phyloP scores from a whole-genome alignment of 768 basidiomycete genomes.

The Lentinula sp. region DNA sequence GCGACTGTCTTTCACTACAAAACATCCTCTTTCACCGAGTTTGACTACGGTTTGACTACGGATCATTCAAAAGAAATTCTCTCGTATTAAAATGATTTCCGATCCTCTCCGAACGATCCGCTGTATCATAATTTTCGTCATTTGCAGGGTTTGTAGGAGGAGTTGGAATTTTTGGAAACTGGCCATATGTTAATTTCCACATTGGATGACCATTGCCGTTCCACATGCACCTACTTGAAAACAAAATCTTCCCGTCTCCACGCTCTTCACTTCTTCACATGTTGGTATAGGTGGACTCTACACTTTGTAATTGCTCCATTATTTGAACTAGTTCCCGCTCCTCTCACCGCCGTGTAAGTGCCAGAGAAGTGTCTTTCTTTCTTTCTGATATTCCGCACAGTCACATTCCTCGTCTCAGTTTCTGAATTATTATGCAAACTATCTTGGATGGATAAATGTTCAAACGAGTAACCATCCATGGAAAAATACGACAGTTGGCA shows the following conservation, averaged over 20 bases:
- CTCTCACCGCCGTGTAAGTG: neutral
- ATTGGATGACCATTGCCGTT: neutral
- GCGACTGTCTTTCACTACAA: no score
- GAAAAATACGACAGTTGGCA: neutral
- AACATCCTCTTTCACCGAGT: neutral
- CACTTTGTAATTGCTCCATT: neutral
- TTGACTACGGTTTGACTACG: neutral
- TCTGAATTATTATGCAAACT: neutral
- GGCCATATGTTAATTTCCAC: neutral
- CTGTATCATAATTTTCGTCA: neutral
- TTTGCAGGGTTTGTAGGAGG: neutral
- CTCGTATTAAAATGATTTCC: neutral
- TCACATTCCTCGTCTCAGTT: neutral
- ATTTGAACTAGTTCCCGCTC: neutral
- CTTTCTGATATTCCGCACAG: neutral
- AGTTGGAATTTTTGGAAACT: neutral
- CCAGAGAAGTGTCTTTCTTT: neutral
- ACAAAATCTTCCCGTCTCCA: neutral
- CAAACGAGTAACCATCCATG: neutral
- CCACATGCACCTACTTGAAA: neutral
- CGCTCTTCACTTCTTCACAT: neutral
- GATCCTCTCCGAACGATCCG: neutral
- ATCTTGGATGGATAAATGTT: neutral
- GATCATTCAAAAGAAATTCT: neutral
- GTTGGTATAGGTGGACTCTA: neutral